Percentiles rank a stretch among this genome's conserved stretches.
Conservation (phyloP, 371 early-diverging fungal species). For the Polyrhizophydium stewartii region DNA sequence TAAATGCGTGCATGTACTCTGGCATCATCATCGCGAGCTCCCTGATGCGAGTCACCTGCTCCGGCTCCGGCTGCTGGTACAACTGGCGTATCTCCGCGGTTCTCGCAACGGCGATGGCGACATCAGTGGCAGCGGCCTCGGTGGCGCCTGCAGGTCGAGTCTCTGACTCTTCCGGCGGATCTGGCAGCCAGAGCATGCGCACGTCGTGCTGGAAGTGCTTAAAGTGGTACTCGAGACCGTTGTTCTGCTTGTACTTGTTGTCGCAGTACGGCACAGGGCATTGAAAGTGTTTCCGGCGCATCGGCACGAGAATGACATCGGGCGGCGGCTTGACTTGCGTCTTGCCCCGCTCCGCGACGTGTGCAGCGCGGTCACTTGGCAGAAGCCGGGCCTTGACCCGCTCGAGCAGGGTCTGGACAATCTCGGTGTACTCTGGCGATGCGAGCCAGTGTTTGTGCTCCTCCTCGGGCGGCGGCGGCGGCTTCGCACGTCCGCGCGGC, state of each 20-base stretch:
- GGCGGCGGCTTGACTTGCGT: too few species aligned
- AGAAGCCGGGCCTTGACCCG: background rate
- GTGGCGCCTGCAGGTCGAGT: background rate
- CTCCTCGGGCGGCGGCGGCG: too few species aligned
- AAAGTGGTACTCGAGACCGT: constrained; percentile 18
- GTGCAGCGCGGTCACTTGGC: background rate
- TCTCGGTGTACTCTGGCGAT: background rate
- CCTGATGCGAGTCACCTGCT: background rate
- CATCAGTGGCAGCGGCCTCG: background rate
- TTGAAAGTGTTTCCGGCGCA: background rate
- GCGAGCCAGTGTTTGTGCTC: background rate
- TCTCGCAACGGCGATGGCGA: too few species aligned
- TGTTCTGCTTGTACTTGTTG: constrained; percentile 11
- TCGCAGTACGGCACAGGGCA: constrained; percentile 16
- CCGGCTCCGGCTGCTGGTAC: too few species aligned
- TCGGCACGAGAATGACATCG: background rate
- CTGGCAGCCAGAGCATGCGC: constrained; percentile 11
- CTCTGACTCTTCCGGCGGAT: constrained; percentile 3
- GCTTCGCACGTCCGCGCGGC: too few species aligned
- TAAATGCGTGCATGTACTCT: too few species aligned
- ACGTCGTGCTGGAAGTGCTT: constrained; percentile 12
- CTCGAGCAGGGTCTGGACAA: background rate
- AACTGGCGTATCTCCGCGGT: too few species aligned
- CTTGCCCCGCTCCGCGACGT: background rate
- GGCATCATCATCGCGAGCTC: too few species aligned